Conservation (phyloP, 2,329 filamentous ascomycete genomes). For the Fusarium sp. region DNA sequence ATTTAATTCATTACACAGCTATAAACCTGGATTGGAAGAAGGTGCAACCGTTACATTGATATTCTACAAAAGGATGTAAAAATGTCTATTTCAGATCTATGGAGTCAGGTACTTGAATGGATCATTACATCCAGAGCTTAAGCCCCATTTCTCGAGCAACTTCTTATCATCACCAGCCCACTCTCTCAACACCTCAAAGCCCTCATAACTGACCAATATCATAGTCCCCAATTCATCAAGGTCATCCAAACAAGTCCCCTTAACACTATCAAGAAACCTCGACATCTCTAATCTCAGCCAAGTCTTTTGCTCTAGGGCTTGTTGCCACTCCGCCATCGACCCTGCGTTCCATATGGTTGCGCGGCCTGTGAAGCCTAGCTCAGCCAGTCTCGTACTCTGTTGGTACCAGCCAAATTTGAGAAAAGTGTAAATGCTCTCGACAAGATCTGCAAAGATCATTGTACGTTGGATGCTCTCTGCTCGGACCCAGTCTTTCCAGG, state of each 20-base stretch:
- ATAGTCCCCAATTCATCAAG: neutral
- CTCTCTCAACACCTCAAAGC: neutral
- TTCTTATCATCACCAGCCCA: neutral
- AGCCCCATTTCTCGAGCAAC: accelerated
- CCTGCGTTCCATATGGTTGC: neutral
- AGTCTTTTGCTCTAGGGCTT: accelerated
- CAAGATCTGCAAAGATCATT: neutral
- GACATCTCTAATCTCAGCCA: accelerated
- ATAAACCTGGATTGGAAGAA: no score
- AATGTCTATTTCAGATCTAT: no score
- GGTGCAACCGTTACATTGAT: no score
- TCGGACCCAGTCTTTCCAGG: neutral
- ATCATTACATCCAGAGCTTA: neutral
- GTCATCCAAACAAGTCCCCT: accelerated
- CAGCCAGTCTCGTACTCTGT: accelerated
- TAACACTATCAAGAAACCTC: accelerated
- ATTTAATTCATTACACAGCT: no score
- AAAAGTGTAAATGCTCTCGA: neutral
- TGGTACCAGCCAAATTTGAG: neutral
- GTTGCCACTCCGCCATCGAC: accelerated
- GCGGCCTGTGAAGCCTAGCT: neutral
- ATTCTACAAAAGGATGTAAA: no score
- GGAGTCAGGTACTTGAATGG: neutral
- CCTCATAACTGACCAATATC: neutral
- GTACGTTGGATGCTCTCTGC: neutral